Evolutionary conservation across 2,329 filamentous ascomycete species (phyloP).

Genomic region (Elsinoe fawcettii): DNA sequence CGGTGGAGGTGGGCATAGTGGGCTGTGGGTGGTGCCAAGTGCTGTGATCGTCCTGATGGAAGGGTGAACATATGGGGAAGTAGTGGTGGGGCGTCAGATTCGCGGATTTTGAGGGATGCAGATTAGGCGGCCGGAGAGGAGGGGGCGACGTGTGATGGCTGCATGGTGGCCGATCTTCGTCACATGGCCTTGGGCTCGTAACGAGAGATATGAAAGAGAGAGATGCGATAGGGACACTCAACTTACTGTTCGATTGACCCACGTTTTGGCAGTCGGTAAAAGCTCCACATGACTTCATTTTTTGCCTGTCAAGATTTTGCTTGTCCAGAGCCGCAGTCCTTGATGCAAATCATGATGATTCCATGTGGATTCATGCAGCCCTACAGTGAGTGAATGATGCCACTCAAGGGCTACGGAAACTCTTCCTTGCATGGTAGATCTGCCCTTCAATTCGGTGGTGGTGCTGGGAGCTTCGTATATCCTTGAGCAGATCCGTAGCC

Average conservation of each 20-base stretch:
- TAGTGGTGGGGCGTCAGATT: neutral
- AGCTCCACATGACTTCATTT: neutral
- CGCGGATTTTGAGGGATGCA: neutral
- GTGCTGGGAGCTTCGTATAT: neutral
- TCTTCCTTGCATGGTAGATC: neutral
- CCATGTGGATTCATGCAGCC: neutral
- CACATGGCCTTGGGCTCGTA: neutral
- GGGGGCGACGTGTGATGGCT: neutral
- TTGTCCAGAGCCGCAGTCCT: neutral
- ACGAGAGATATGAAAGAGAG: neutral
- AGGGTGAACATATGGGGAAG: neutral
- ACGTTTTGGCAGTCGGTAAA: neutral
- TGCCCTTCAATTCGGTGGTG: neutral
- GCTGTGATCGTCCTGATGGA: neutral
- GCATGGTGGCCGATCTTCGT: neutral
- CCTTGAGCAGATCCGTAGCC: neutral
- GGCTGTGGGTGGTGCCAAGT: neutral
- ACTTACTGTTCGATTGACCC: neutral
- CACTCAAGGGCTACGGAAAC: constrained; percentile 1
- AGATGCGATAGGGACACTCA: neutral
- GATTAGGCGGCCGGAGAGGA: neutral
- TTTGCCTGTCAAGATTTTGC: neutral
- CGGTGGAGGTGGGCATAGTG: neutral
- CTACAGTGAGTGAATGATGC: neutral
- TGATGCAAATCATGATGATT: no score